Evolutionary conservation across 495 filamentous ascomycete genomes (phyloP), one percentile per base, ranked within the genome.

Genomic region (Daldinia caldariorum): DNA sequence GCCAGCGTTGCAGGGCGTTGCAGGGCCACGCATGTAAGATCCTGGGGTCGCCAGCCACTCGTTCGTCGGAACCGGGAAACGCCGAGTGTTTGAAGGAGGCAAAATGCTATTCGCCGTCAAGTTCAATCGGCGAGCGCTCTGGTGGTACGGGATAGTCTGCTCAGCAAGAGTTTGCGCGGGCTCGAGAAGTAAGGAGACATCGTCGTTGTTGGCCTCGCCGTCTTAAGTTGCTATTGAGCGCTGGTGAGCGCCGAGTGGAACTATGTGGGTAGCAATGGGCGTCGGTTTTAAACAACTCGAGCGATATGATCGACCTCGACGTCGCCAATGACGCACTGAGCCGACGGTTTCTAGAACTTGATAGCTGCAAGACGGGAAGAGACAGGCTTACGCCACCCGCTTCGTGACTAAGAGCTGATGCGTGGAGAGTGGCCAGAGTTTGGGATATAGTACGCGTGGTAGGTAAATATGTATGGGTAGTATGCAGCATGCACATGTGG

Each of bases 241-340:
- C 41, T 58, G 39, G 51, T 47, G 41, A 57, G 47, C 50, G 49
- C 65, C 66, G 68, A 53, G 54, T 67, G 58, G 55, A 59, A 71
- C 62, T 35, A 35, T 49, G 51, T 67, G 63, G 58, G 69, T 71
- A 67, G 63, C 20, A 71, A 58, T 61, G 41, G 54, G 61, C 47
- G 20, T 14, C 4, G 54, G 53, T 37, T 53, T 29, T 8, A 22
- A 54, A 63, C 29, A 34, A 53, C 61, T 31, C 9, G 16, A 51
- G 31, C 22, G 1, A 26, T 39, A 14, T 60, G 61, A 61, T 50
- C 29, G 16, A 57, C 56, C 13, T 57, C 49, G 5, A 39, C 61
- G 50, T 53, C 35, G 32, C 34, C 32, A 54, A 29, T 55, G 43
- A 63, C 45, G 18, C 53, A 63, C 29, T n/a, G 59, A 39, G 45